These are phyloP conservation scores for Symbiotaphrina buchneri DNA, from an alignment of 495 filamentous ascomycete species.

Conservation along the genomic window DNA sequence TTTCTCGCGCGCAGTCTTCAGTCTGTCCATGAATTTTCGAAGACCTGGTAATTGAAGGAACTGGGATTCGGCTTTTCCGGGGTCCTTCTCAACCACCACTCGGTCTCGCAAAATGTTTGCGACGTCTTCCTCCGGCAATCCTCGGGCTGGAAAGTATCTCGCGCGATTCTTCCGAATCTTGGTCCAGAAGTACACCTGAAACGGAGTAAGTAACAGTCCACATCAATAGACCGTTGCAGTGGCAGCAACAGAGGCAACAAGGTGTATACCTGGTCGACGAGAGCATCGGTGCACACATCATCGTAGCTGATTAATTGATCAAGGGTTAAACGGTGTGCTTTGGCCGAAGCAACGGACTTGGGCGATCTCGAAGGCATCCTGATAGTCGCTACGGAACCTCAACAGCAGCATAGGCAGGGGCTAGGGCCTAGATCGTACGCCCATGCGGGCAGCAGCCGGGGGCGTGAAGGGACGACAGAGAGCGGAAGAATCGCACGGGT, in stretches of 20 bases:
- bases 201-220: constrained; percentile 3
- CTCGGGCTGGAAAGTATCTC: constrained; percentile 64
- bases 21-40: constrained; percentile 36
- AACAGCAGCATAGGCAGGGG: no score
- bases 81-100: constrained; percentile 53
- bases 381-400: no score
- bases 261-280: constrained; percentile 72
- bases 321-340: constrained; percentile 57
- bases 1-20: constrained; percentile 57
- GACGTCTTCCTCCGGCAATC: constrained; percentile 61
- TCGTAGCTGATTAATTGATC: constrained; percentile 81
- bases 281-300: constrained; percentile 86
- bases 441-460: no score
- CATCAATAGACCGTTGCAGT: no score
- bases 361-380: no score
- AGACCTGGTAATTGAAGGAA: constrained; percentile 54
- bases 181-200: constrained; percentile 83
- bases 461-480: no score
- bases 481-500: no score
- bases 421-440: no score
- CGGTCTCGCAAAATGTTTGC: constrained; percentile 53
- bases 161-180: constrained; percentile 83
- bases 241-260: constrained; percentile 5
- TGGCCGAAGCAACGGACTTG: not conserved
- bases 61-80: constrained; percentile 40